Base-by-base conservation (phyloP, 176 grass and related monocot genomes). In the Ampelocalamus luodianensis region DNA sequence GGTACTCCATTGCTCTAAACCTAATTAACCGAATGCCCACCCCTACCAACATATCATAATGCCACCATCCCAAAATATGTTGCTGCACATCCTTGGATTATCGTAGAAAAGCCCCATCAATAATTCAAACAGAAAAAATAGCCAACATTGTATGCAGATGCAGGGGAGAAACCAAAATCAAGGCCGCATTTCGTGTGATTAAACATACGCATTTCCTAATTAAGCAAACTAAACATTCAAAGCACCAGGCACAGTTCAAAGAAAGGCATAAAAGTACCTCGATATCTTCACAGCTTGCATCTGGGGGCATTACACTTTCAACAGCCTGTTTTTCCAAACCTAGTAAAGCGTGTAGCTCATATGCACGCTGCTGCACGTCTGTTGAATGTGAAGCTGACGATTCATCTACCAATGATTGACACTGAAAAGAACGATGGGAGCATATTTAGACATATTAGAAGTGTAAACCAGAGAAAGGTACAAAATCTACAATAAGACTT, bases 221-320 rank as follows among this genome's bases (percentile, higher is more conserved):
- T n/a, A 79, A 76, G 62, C 40, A 77, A 74, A 79, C 13, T 55
- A 29, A 56, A 45, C 20, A 79, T 59, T 15, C 24, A 32, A 82
- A 71, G 39, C 32, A 13, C 12, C 74, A 43, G 9, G 10, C 24
- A 32, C 5, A 39, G 32, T 81, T 79, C 29, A n/a, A 44, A 58
- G 22, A 71, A 83, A 65, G 4, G 46, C 20, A 61, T 51, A 70
- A 40, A 42, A 53, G 39, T 94, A 96, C 97, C 97, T 99, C 97
- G 85, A 99, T 86, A 91, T 99, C 97, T 89, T 99, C 97, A 65
- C 97, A 99, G 76, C 97, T 99, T 79, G 97, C 97, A 86, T 99
- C 97, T 59, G 74, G 66, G 14, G 97, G 97, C 83, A 99, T 96
- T 66, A 94, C 84, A 74, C 16, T 96, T 82, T 90, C 97, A 79